Evolutionary conservation across 768 basidiomycete species (phyloP), one percentile per base, ranked within the genome.

Genomic region (Zangia roseola): DNA sequence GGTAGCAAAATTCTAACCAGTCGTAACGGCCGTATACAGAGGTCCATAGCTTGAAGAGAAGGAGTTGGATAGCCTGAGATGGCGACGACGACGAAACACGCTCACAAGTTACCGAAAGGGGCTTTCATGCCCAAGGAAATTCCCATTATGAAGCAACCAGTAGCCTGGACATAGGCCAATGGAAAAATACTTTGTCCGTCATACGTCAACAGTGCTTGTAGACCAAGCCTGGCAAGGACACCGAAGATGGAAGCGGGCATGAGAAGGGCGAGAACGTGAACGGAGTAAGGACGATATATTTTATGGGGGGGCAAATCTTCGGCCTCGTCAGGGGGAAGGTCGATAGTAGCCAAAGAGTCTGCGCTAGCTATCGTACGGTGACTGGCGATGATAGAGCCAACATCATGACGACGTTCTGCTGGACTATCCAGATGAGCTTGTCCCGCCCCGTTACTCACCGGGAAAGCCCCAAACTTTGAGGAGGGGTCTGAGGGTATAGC

Each of bases 131-230:
- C 80, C 17, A 92, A 60, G 8, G 76, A 78, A 44, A 91, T 69
- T 3, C 97, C 97, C 94, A 99, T 98, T 24, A 95, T 71, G 45
- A 93, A 73, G 69, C 94, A 98, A 16, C 97, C 97, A 1, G 85
- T 71, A 0, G 83, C 88, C 65, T 99, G 95, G 0, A 82, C 77
- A 73, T 94, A 97, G 5, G 86, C 82, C 20, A 97, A 71, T 2
- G 88, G 75, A 62, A 94, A 97, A 6, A 97, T 82, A 55, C 82
- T 78, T 37, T 77, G 67, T 1, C 88, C 91, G 31, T 84, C 75
- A 57, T 91, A 97, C 0, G 77, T 81, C 17, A 77, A 78, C 38
- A 98, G 70, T 7, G 90, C 88, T 24, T 78, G 63, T 8, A 97
- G 65, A 0, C 94, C 94, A 6, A 97, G 71, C 30, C 94, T 76